These are phyloP conservation scores for Pythium dissotocum DNA, from an alignment of 352 stramenopile genomes.

Conservation along the genomic window DNA sequence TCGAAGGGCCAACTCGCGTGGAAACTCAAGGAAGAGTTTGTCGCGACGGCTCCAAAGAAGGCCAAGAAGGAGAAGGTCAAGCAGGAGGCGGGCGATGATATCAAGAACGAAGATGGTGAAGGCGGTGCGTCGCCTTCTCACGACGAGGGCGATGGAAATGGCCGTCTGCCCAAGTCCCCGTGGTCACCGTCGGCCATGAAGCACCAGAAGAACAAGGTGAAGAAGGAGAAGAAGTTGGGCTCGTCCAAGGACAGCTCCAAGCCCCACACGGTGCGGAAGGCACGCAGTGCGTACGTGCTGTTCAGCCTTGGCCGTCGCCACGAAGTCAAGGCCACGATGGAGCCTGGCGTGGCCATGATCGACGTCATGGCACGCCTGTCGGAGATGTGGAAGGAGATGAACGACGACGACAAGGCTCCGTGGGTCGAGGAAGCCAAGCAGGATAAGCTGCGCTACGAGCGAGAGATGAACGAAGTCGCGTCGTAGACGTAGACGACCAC, in stretches of 20 bases:
- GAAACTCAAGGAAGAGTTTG: conserved; percentile 31
- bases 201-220: conserved; percentile 31
- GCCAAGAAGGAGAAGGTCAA: conserved; percentile 34
- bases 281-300: conserved; percentile 40
- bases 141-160: conserved; percentile 3
- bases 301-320: conserved; percentile 42
- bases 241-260: conserved; percentile 1
- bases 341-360: conserved; percentile 32
- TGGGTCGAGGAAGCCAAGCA: conserved; percentile 35
- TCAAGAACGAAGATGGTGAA: conserved; percentile 10
- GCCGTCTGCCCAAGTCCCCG: conserved; percentile 36
- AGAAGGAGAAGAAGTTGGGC: conserved; percentile 12
- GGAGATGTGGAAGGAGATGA: conserved; percentile 40
- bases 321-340: conserved; percentile 39
- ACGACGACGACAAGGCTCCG: conserved; percentile 34
- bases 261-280: conserved; percentile 28
- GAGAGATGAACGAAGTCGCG: conserved; percentile 65
- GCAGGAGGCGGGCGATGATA: conserved; percentile 14
- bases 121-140: conserved; percentile 5
- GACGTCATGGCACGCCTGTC: conserved; percentile 39
- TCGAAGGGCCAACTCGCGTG: conserved; percentile 31
- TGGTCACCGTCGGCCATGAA: conserved; percentile 45
- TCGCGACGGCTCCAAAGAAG: conserved; percentile 17
- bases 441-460: conserved; percentile 39
- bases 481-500: conserved; percentile 7